Base-by-base conservation (phyloP, 2,329 filamentous ascomycete species). In the Aspergillus latus region DNA sequence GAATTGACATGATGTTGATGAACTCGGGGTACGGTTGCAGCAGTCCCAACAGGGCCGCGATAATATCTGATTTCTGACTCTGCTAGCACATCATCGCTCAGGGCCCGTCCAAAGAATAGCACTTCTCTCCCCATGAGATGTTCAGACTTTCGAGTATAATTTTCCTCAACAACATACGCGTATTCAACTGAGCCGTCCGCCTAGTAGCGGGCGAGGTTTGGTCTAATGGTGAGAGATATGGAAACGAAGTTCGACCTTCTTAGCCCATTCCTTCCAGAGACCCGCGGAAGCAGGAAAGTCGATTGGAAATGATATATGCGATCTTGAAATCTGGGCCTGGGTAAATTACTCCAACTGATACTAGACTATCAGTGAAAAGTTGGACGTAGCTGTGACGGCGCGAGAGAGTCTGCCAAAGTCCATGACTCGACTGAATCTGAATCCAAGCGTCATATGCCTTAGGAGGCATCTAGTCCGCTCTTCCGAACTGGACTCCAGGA, bases 1-100 rank as follows among this genome's bases (percentile, higher is more conserved):
- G 29, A 48, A 37, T 46, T 51, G 48, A 36, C 13, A 56, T 42
- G 40, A 40, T 26, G n/a, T n/a, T n/a, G n/a, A n/a, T n/a, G 42
- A 47, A 36, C 30, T 47, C 34, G 42, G 32, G 13, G 5, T 13
- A 5, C 13, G n/a, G 1, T 26, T 34, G 46, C 46, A 37, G 46
- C 15, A 26, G 37, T 36, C 16, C 11, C 32, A 11, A 32, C 32
- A 37, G 9, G 29, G 26, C 26, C 15, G 28, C 21, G 5, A 15
- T 21, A 21, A n/a, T 29, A 5, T 13, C n/a, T 13, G 15, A 29
- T 34, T 21, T 21, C 21, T 21, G 21, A 21, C 21, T 21, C 21
- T 21, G 21, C 21, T 21, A 21, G 21, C 21, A 21, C 21, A 21
- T 21, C 3, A 21, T 3, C 21, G 21, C 21, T 3, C 21, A 21